These are phyloP conservation scores for Scleromitrula shiraiana DNA, from an alignment of 2,329 filamentous ascomycete genomes.

Conservation along the genomic window DNA sequence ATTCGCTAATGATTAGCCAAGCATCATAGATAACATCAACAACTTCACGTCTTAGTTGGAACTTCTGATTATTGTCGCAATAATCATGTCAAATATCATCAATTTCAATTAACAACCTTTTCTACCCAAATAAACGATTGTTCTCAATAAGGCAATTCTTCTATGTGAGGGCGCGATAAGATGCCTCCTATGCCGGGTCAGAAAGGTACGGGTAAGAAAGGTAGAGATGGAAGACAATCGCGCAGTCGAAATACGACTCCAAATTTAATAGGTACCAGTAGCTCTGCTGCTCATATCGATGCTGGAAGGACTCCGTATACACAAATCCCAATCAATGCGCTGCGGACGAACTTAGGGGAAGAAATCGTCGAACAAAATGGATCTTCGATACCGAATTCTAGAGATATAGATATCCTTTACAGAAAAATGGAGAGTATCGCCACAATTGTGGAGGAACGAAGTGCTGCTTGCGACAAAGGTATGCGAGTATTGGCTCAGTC, in stretches of 20 bases:
- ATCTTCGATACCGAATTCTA: slow-evolving; percentile 54
- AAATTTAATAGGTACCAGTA: slow-evolving; percentile 33
- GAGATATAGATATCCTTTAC: slow-evolving; percentile 55
- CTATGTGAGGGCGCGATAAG: slow-evolving; percentile 10
- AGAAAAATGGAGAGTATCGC: slow-evolving; percentile 55
- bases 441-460: slow-evolving; percentile 59
- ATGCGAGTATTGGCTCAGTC: slow-evolving; percentile 62
- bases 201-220: slow-evolving; percentile 60
- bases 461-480: slow-evolving; percentile 60
- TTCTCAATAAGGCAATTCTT: neutral
- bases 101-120: too few species aligned
- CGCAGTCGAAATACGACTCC: slow-evolving; percentile 75
- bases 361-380: slow-evolving; percentile 59
- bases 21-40: too few species aligned
- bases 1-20: too few species aligned
- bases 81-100: too few species aligned
- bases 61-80: too few species aligned
- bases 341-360: slow-evolving; percentile 50
- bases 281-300: slow-evolving; percentile 40
- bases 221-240: slow-evolving; percentile 52
- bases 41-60: too few species aligned
- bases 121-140: too few species aligned
- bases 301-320: slow-evolving; percentile 55
- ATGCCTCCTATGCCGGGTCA: slow-evolving; percentile 54
- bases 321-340: slow-evolving; percentile 51